These are phyloP conservation scores for Theobroma cacao DNA, from an alignment of 345 rosid genomes.

Conservation along the genomic window DNA sequence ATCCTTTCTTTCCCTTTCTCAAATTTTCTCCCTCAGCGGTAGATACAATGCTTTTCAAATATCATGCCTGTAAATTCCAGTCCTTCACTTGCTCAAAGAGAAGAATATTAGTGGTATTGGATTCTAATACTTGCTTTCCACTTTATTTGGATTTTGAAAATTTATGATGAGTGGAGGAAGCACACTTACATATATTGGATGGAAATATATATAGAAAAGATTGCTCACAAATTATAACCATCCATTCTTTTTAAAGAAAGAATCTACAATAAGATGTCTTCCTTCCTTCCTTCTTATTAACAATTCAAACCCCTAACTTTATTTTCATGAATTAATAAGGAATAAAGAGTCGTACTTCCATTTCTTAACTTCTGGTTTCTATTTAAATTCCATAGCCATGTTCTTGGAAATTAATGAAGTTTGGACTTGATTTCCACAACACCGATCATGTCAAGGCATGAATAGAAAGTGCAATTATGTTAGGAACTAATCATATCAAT, in stretches of 20 bases:
- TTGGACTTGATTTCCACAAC: not conserved
- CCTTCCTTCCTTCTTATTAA: no score
- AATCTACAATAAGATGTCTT: no score
- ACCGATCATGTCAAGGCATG: not conserved
- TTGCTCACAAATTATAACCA: no score
- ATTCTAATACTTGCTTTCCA: slow-evolving; percentile 3
- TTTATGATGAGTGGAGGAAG: not conserved
- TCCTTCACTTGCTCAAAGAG: not conserved
- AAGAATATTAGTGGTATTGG: slow-evolving; percentile 4
- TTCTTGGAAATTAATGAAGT: not conserved
- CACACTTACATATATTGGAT: no score
- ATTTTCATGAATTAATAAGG: no score
- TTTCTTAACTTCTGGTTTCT: not conserved
- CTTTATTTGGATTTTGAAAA: not conserved
- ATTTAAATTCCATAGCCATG: not conserved
- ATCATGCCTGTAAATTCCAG: not conserved
- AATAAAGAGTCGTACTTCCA: no score
- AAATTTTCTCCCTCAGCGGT: no score
- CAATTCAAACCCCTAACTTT: no score
- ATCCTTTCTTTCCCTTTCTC: no score
- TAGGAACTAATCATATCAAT: not conserved
- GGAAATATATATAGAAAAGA: no score
- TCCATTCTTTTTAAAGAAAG: no score
- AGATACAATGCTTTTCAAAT: not conserved
- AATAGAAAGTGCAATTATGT: not conserved